phyloP scores from a whole-genome alignment of 2,329 filamentous ascomycete genomes.

The Trichoderma breve region DNA sequence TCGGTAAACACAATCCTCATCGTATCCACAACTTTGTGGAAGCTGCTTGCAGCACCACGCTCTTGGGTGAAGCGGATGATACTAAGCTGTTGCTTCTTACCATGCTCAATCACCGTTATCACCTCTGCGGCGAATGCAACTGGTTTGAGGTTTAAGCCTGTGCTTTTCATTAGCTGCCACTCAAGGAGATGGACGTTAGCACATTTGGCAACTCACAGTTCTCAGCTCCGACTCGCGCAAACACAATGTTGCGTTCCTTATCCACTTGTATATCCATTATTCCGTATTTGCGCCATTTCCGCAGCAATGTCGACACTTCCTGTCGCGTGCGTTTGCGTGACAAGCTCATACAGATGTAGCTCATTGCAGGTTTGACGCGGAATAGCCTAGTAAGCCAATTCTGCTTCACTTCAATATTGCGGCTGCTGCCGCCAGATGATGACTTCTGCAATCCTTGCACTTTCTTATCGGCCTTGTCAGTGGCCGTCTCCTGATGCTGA shows the following conservation, averaged over 20 bases:
- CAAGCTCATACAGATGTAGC: slow-evolving; percentile 71
- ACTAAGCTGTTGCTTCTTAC: slow-evolving; percentile 70
- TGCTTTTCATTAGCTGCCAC: slow-evolving; percentile 26
- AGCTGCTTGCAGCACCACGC: slow-evolving; percentile 85
- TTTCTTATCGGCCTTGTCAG: not conserved
- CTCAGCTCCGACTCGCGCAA: slow-evolving; percentile 68
- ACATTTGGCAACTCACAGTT: slow-evolving; percentile 65
- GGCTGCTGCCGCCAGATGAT: slow-evolving; percentile 39
- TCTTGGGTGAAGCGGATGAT: slow-evolving; percentile 86
- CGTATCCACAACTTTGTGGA: slow-evolving; percentile 77
- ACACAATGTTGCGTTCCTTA: slow-evolving; percentile 74
- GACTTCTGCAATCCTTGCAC: slow-evolving; percentile 34
- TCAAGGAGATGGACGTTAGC: not conserved
- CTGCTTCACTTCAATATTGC: slow-evolving; percentile 65
- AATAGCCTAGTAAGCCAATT: slow-evolving; percentile 90
- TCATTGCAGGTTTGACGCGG: slow-evolving; percentile 78
- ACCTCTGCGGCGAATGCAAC: slow-evolving; percentile 87
- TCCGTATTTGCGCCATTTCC: slow-evolving; percentile 80
- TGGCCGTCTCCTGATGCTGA: not conserved
- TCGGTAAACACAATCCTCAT: slow-evolving; percentile 66
- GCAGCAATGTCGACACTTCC: slow-evolving; percentile 71
- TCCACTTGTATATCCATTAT: slow-evolving; percentile 76
- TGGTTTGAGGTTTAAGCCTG: slow-evolving; percentile 78
- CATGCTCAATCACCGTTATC: slow-evolving; percentile 85
- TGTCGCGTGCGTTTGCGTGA: slow-evolving; percentile 68